Evolutionary conservation across 306 rosid genomes (phyloP).

Genomic region (Inga laurina): DNA sequence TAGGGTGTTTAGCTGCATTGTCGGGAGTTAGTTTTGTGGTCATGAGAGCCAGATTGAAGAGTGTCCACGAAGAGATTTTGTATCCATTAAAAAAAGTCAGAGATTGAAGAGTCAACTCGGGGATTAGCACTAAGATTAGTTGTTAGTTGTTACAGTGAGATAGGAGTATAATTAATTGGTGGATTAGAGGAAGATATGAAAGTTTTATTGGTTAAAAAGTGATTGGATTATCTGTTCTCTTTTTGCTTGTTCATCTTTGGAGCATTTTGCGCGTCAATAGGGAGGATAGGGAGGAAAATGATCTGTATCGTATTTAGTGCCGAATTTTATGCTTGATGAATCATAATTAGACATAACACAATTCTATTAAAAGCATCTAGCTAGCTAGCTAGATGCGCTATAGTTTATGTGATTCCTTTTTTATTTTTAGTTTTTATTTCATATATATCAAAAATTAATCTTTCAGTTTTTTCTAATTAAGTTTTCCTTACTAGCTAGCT

Average conservation of each 20-base stretch:
- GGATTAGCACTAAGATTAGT: background rate
- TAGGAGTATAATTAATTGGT: background rate
- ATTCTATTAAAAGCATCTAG: background rate
- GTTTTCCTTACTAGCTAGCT: no score
- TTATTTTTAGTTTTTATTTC: no score
- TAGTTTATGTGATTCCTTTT: no score
- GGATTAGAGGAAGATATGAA: background rate
- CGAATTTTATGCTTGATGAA: background rate
- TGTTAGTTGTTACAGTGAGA: background rate
- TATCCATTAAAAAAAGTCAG: background rate
- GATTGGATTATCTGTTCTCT: background rate
- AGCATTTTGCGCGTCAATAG: background rate
- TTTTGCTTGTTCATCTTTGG: conserved; percentile 16
- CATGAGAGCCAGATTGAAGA: background rate
- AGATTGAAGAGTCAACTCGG: conserved; percentile 1
- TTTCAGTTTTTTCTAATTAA: no score
- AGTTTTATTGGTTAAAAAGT: background rate
- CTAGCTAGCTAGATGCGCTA: no score
- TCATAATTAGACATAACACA: background rate
- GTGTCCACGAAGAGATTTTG: background rate
- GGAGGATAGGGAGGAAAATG: conserved; percentile 6
- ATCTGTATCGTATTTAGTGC: background rate
- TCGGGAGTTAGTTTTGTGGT: conserved; percentile 40
- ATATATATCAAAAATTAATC: no score
- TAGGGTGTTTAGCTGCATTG: conserved; percentile 41